phyloP scores from a whole-genome alignment of 1,139 yeast species.

The Ogataea hybrid region DNA sequence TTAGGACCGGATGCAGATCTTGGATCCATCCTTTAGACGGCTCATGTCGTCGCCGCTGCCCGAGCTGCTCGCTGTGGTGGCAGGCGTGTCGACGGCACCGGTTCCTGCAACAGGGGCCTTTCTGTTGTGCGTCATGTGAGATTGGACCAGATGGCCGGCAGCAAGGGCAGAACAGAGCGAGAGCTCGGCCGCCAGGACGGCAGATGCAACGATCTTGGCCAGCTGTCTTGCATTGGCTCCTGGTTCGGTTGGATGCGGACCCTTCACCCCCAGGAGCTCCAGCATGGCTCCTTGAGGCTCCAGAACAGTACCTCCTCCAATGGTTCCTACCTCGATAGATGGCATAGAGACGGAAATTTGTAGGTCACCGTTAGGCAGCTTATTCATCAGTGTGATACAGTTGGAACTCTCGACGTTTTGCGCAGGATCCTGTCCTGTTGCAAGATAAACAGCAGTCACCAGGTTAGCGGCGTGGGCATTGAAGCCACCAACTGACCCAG shows the following conservation, averaged over 20 bases:
- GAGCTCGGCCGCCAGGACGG: constrained; percentile 94
- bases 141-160: constrained; percentile 97
- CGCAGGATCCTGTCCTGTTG: constrained; percentile 99
- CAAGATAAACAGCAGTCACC: constrained; percentile 89
- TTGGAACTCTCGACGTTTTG: constrained; percentile 97
- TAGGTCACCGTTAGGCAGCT: constrained; percentile 70
- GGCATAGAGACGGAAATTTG: constrained; percentile 97
- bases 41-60: constrained; percentile 37
- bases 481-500: constrained; percentile 97
- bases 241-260: constrained; percentile 92
- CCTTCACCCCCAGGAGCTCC: constrained; percentile 90
- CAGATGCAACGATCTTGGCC: constrained; percentile 93
- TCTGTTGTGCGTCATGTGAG: constrained; percentile 97
- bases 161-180: constrained; percentile 94
- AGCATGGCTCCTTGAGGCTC: constrained; percentile 98
- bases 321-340: constrained; percentile 97
- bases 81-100: constrained; percentile 18
- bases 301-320: constrained; percentile 97
- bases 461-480: constrained; percentile 98
- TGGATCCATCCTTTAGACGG: constrained; percentile 66
- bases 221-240: constrained; percentile 94
- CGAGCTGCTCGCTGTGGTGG: constrained; percentile 14
- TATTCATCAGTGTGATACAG: constrained; percentile 94
- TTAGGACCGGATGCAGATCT: constrained; percentile 63
- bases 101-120: constrained; percentile 26